A percentile compares a stretch with the other conserved stretches of the same genome.
phyloP scores from a whole-genome alignment of 805 yeast genomes.

The Saturnispora saitoi region DNA sequence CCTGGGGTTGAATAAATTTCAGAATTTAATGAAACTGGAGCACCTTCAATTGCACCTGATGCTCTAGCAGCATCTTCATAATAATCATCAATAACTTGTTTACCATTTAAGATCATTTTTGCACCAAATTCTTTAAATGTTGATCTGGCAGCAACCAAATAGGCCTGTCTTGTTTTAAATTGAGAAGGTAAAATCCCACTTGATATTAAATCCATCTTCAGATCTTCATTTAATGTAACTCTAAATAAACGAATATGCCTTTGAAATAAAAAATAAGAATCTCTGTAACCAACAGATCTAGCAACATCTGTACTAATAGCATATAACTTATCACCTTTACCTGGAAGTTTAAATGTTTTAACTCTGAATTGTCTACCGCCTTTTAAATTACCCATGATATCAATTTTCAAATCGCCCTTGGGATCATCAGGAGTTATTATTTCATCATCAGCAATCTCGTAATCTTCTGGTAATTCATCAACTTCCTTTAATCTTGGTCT shows the following conservation, averaged over 20 bases:
- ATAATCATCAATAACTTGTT: constrained; percentile 78
- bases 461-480: constrained; percentile 8
- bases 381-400: constrained; percentile 51
- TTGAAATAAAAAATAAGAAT: constrained; percentile 81
- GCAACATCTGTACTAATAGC: constrained; percentile 97
- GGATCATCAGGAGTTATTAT: constrained; percentile 67
- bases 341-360: constrained; percentile 54
- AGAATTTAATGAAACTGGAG: constrained; percentile 17
- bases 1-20: constrained; percentile 4
- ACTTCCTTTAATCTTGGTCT: constrained; percentile 10
- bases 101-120: constrained; percentile 69
- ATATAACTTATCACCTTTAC: constrained; percentile 62
- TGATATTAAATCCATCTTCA: constrained; percentile 74
- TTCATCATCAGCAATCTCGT: constrained; percentile 65
- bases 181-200: constrained; percentile 80
- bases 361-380: constrained; percentile 73
- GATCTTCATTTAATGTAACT: constrained; percentile 62
- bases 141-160: constrained; percentile 83
- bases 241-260: constrained; percentile 73
- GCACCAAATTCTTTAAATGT: constrained; percentile 91
- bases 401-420: constrained; percentile 70
- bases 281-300: constrained; percentile 87
- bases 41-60: constrained; percentile 62
- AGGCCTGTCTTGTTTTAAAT: constrained; percentile 83
- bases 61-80: constrained; percentile 55